phyloP scores from a whole-genome alignment of 176 grass and related monocot genomes.

The Tillandsia fasciculata region DNA sequence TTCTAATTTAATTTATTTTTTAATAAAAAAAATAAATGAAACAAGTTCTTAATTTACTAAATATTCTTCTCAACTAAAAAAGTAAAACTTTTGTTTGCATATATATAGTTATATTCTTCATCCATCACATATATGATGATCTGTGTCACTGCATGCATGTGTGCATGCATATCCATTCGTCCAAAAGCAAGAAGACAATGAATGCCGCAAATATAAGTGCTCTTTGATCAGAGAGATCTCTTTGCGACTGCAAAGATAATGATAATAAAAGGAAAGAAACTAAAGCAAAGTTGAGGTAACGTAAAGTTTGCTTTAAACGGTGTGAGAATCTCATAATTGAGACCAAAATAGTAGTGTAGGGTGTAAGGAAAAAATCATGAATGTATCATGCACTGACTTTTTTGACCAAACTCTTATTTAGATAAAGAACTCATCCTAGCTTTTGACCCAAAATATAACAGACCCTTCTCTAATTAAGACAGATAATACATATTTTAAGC shows the following conservation, averaged over 20 bases:
- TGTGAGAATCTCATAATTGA: background rate
- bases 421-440: background rate
- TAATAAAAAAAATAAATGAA: too few species aligned
- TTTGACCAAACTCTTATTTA: background rate
- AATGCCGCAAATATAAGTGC: background rate
- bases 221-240: background rate
- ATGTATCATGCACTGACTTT: background rate
- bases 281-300: constrained; percentile 8
- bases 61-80: too few species aligned
- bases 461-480: constrained; percentile 1
- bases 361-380: background rate
- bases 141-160: too few species aligned
- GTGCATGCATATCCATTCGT: background rate
- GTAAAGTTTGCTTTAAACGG: background rate
- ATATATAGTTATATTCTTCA: too few species aligned
- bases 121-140: too few species aligned
- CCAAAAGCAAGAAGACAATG: background rate
- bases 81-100: too few species aligned
- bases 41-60: too few species aligned
- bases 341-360: background rate
- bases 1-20: too few species aligned
- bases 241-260: background rate
- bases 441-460: background rate
- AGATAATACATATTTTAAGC: background rate
- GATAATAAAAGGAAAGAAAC: background rate